phyloP scores from a whole-genome alignment of 2,329 filamentous ascomycete species.

The Ceratocystis papillata region DNA sequence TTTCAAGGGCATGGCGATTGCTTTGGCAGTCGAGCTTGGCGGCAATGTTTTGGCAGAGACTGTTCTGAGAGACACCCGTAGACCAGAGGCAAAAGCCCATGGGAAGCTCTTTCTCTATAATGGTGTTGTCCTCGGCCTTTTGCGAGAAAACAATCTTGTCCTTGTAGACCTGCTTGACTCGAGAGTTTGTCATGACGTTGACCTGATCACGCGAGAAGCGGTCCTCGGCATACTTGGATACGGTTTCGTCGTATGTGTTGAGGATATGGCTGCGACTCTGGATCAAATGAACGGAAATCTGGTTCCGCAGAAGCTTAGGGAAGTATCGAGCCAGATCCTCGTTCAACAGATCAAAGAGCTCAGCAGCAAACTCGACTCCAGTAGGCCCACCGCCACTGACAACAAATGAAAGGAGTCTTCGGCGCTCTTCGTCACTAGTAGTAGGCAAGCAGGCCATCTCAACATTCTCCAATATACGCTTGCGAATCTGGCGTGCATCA shows the following conservation, averaged over 20 bases:
- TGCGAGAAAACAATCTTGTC: slow-evolving; percentile 88
- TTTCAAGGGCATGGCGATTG: slow-evolving; percentile 86
- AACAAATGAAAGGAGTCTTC: slow-evolving; percentile 85
- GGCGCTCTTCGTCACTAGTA: slow-evolving; percentile 76
- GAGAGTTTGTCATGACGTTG: slow-evolving; percentile 81
- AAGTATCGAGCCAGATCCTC: slow-evolving; percentile 80
- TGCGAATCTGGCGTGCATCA: slow-evolving; percentile 81
- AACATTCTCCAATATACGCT: slow-evolving; percentile 77
- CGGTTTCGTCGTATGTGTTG: slow-evolving; percentile 93
- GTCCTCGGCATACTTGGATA: slow-evolving; percentile 85
- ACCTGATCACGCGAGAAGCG: slow-evolving; percentile 85
- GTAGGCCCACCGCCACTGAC: slow-evolving; percentile 90
- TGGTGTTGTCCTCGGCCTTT: slow-evolving; percentile 58
- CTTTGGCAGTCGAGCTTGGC: slow-evolving; percentile 68
- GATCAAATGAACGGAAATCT: slow-evolving; percentile 95
- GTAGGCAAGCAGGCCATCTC: slow-evolving; percentile 89
- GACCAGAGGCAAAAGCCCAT: slow-evolving; percentile 98
- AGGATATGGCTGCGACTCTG: slow-evolving; percentile 90
- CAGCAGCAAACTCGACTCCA: slow-evolving; percentile 93
- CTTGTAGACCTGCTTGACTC: slow-evolving; percentile 74
- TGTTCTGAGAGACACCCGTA: slow-evolving; percentile 80
- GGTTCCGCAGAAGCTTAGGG: slow-evolving; percentile 82
- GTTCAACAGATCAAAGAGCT: slow-evolving; percentile 90
- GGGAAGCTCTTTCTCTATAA: slow-evolving; percentile 82
- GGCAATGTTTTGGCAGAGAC: slow-evolving; percentile 66